Evolutionary conservation across 495 filamentous ascomycete species (phyloP), one percentile per base, ranked within the genome.

Genomic region (Massariosphaeria phaeospora): DNA sequence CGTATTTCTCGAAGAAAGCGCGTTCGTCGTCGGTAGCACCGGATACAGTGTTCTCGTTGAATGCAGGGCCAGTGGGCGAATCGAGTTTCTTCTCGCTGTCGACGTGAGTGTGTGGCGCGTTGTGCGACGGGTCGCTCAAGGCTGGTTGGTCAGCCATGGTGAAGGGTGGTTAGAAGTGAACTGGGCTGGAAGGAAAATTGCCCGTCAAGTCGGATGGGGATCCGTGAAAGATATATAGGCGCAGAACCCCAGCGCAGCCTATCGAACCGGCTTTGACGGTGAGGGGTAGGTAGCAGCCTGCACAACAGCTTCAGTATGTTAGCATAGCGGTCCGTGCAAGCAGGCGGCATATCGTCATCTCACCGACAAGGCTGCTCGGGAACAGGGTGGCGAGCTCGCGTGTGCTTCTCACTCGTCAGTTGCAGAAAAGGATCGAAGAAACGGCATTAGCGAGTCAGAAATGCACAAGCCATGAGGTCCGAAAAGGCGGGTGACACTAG

Each of bases 1-100:
- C 59, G 27, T 52, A 52, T 23, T 43, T 62, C 21, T 57, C 59
- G 47, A 50, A 51, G 29, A 47, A 47, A n/a, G 33, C 13, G 20
- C 52, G 39, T 33, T 56, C 47, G 13, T 33, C 41, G 40, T 40
- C 46, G 21, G n/a, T 34, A 23, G 33, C 18, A 7, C 33, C 7
- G 40, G 39, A 12, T n/a, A 30, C 24, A 13, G 27, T 35, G 13
- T 29, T 41, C 15, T 24, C 48, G 30, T 43, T 35, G 40, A 12
- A 25, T 17, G 27, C 30, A 12, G 17, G 9, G 2, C 40, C 26
- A 24, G 17, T 12, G 51, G 11, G 20, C 13, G 24, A 12, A 11
- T 42, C 43, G 35, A 15, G 11, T 10, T 57, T 39, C 31, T 38
- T 49, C 46, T 49, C 46, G 20, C 9, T 12, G 18, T 36, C 34